Evolutionary conservation across 2,329 filamentous ascomycete genomes (phyloP), one percentile per base, ranked within the genome.

Genomic region (Cucurbitaria berberidis): DNA sequence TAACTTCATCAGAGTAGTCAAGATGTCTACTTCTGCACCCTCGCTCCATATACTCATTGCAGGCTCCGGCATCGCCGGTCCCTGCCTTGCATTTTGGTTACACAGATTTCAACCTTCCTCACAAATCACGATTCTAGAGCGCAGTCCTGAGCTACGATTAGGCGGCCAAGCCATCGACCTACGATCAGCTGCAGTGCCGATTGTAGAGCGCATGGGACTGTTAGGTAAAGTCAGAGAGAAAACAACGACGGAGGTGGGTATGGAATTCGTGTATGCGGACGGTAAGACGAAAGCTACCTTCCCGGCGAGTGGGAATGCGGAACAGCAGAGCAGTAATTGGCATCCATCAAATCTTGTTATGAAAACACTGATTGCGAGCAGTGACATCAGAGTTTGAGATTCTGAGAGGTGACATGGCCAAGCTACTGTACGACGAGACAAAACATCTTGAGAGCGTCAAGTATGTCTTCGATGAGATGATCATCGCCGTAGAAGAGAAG

Each of bases 141-240:
- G 79, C 5, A 73, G 66, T 9, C 67, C 75, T 1, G 53, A 46
- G 9, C 65, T 84, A 0, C 77, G 83, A 3, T 68, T 76, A 0
- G 74, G 74, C 0, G 84, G 84, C 0, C 78, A 80, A 3, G 82
- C 84, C 43, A 68, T 86, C 24, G 84, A 87, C 61, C 70, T 86
- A 2, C 78, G 81, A 3, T 80, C 76, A 11, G 76, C 78, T 19
- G 83, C 79, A 0, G 76, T 85, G 39, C 74, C 81, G 16, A 77
- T 82, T 7, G 66, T 84, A 15, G 78, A 74, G 48, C 76, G 76
- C 3, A 83, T 85, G 82, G 82, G 81, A 0, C 67, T 86, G 2
- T 69, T 81, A 27, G 61, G 78, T 5, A 70, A 65, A 0, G 73
- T 78, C 27, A 75, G 76, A 6, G 59, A 65, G 15, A 73, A 68